Evolutionary conservation across 345 rosid species (phyloP).

Genomic region (Anastatica hierochuntica): DNA sequence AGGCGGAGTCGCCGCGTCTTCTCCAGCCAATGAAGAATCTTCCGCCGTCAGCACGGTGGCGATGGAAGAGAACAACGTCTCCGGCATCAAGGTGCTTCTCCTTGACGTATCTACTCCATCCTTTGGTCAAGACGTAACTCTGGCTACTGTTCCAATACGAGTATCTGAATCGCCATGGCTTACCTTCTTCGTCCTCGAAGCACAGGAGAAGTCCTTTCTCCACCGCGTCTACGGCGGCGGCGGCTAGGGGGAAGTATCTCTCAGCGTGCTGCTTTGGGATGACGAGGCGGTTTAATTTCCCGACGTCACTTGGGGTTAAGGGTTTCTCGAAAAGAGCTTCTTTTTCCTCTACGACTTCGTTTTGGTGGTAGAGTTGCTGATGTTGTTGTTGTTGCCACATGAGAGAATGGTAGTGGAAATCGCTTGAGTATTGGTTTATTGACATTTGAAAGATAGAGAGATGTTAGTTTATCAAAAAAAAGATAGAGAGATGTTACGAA

Average conservation of each 20-base stretch:
- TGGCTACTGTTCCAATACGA: constrained; percentile 81
- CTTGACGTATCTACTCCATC: constrained; percentile 85
- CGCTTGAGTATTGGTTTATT: constrained; percentile 38
- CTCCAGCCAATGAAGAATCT: constrained; percentile 75
- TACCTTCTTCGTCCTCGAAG: constrained; percentile 84
- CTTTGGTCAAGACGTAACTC: constrained; percentile 84
- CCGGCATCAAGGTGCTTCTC: constrained; percentile 84
- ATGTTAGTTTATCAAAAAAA: too few relatives aligned
- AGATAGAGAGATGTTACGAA: constrained; percentile 12
- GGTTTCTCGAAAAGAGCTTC: constrained; percentile 75
- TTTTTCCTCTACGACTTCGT: constrained; percentile 26
- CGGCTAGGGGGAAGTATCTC: constrained; percentile 61
- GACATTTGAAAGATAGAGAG: constrained; percentile 33
- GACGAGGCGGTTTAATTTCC: constrained; percentile 80
- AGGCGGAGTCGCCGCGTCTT: constrained; percentile 29
- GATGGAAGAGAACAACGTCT: constrained; percentile 54
- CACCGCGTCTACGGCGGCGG: constrained; percentile 34
- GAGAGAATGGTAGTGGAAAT: constrained; percentile 29
- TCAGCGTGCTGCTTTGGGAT: constrained; percentile 90
- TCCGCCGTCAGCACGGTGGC: constrained; percentile 43
- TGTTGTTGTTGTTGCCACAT: constrained; percentile 35
- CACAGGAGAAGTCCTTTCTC: constrained; percentile 41
- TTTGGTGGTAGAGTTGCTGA: constrained; percentile 15
- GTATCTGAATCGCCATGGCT: constrained; percentile 75
- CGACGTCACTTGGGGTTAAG: constrained; percentile 84